phyloP scores from a whole-genome alignment of 768 basidiomycete species.

The Kwoniella sp. region DNA sequence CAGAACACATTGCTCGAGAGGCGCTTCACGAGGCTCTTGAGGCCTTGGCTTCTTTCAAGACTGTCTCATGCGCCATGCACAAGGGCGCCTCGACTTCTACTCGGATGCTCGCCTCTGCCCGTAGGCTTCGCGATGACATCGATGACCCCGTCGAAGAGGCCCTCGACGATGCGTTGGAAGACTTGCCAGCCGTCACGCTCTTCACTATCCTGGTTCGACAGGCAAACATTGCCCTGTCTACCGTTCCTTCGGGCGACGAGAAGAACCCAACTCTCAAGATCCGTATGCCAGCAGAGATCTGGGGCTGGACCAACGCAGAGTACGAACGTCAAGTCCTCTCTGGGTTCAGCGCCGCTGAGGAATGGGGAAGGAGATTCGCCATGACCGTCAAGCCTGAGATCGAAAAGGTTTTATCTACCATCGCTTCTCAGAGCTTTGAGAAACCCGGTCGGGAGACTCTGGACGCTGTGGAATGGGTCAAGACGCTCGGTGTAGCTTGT shows the following conservation, averaged over 20 bases:
- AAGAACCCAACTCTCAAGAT: slow-evolving; percentile 16
- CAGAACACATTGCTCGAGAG: slow-evolving; percentile 53
- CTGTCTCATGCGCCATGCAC: slow-evolving; percentile 41
- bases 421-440: slow-evolving; percentile 21
- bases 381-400: slow-evolving; percentile 47
- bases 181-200: slow-evolving; percentile 50
- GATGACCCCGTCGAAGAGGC: slow-evolving; percentile 44
- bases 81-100: slow-evolving; percentile 24
- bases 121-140: slow-evolving; percentile 51
- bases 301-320: slow-evolving; percentile 44
- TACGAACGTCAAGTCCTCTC: slow-evolving; percentile 52
- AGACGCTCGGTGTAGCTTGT: slow-evolving; percentile 34
- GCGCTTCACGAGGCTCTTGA: slow-evolving; percentile 54
- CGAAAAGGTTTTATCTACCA: slow-evolving; percentile 38
- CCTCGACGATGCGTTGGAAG: slow-evolving; percentile 53
- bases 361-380: slow-evolving; percentile 47
- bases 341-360: slow-evolving; percentile 53
- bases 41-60: slow-evolving; percentile 49
- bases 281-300: slow-evolving; percentile 39
- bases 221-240: slow-evolving; percentile 38
- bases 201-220: slow-evolving; percentile 42
- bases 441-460: slow-evolving; percentile 24
- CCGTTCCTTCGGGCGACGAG: slow-evolving; percentile 13
- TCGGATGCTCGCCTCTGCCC: slow-evolving; percentile 29
- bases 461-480: slow-evolving; percentile 46